A percentile compares a stretch with the other conserved stretches of the same genome.
Conservation (phyloP, 1,284 basidiomycete genomes). For the Afroboletus lepidellus region DNA sequence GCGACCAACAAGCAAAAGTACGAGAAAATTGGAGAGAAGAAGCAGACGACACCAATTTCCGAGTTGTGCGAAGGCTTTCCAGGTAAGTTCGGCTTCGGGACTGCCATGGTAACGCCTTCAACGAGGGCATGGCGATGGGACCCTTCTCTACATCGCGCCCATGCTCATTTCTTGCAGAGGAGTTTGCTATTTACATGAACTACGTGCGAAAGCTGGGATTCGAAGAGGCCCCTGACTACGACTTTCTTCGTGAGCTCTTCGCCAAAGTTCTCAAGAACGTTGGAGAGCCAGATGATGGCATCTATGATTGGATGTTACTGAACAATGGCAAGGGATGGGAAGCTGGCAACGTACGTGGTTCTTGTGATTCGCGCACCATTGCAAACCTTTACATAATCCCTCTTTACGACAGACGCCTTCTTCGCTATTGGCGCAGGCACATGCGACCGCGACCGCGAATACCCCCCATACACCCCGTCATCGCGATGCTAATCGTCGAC, state of each 20-base stretch:
- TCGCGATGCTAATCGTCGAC: conserved; percentile 57
- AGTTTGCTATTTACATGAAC: conserved; percentile 96
- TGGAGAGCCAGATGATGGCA: conserved; percentile 88
- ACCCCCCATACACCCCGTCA: conserved; percentile 53
- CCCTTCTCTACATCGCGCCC: conserved; percentile 1
- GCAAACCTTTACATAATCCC: conserved; percentile 12
- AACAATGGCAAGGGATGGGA: conserved; percentile 90
- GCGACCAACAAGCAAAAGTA: conserved; percentile 99
- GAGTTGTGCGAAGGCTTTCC: conserved; percentile 97
- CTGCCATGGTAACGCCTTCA: not conserved
- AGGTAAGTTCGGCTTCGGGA: conserved; percentile 53
- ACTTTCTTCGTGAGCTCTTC: conserved; percentile 94
- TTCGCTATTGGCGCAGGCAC: conserved; percentile 48
- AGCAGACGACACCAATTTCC: conserved; percentile 88
- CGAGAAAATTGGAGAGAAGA: conserved; percentile 98
- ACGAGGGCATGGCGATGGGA: not conserved
- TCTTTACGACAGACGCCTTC: conserved; percentile 41
- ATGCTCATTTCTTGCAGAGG: conserved; percentile 55
- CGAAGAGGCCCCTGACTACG: conserved; percentile 96
- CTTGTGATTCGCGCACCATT: conserved; percentile 26
- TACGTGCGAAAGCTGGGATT: conserved; percentile 95
- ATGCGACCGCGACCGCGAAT: conserved; percentile 49
- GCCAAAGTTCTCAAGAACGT: conserved; percentile 87
- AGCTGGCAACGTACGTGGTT: conserved; percentile 61
- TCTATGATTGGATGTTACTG: conserved; percentile 97